Conservation (phyloP, 495 filamentous ascomycete species). For the Beverwykella pulmonaria region DNA sequence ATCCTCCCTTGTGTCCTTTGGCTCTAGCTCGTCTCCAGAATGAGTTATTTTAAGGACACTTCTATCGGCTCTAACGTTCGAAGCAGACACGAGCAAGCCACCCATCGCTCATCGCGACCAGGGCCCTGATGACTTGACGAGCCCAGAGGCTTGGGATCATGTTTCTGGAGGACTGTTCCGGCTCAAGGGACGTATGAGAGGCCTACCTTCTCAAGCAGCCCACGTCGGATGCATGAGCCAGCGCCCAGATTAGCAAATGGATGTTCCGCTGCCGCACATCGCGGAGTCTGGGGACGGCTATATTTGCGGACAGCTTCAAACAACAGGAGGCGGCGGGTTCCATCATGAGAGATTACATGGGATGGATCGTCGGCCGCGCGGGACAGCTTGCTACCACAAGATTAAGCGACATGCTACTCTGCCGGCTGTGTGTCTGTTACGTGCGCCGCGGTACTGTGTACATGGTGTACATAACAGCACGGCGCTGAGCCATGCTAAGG, state of each 20-base stretch:
- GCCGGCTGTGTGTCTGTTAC: background rate
- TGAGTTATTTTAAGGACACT: slow-evolving; percentile 23
- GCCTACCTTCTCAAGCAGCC: background rate
- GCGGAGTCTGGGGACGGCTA: background rate
- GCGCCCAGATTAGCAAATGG: slow-evolving; percentile 11
- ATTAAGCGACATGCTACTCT: background rate
- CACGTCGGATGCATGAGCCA: background rate
- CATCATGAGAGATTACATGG: too few species aligned
- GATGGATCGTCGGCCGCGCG: too few species aligned
- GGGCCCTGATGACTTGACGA: background rate
- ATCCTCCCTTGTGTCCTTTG: background rate
- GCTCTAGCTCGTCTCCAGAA: background rate
- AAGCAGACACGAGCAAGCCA: background rate
- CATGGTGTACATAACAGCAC: background rate
- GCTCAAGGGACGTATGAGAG: background rate
- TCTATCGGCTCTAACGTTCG: background rate
- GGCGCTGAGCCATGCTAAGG: background rate
- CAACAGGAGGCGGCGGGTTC: background rate
- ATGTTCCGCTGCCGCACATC: background rate
- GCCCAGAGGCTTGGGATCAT: background rate
- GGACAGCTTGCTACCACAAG: too few species aligned
- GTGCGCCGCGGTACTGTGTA: background rate
- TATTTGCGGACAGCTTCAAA: slow-evolving; percentile 2
- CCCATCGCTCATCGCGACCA: background rate
- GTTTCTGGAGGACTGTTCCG: background rate